Base-by-base conservation (phyloP, 768 basidiomycete genomes). In the Tylopilus cervinicoccineus region DNA sequence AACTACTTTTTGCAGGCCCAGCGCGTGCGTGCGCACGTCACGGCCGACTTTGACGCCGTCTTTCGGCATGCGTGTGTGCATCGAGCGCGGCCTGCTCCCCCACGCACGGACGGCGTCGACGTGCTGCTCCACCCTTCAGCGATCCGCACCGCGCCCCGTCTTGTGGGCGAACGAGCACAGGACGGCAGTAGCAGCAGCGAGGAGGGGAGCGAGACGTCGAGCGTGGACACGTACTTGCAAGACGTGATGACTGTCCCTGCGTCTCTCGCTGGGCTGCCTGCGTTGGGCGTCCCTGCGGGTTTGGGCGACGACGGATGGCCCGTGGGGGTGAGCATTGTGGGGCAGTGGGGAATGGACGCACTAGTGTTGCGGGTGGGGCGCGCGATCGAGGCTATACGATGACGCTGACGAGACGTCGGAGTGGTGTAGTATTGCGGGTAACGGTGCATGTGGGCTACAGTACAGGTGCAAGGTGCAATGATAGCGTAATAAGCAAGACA, bases 1-100 rank as follows among this genome's bases (percentile, higher is more conserved):
- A 97, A 95, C 61, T 97, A 95, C 66, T 99, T 93, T 64, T 75
- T 98, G 6, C 92, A 95, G 71, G 94, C 95, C 0, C 86, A 92
- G 53, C 77, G 82, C 27, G 79, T 97, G 10, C 83, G 95, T 1
- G 75, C 77, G 42, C 69, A 78, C 8, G 72, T 99, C 43, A 78
- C 80, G 49, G 59, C 74, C 5, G 94, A 97, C 59, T 93, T 94
- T 57, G 71, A 84, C 59, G 58, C 62, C 1, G 77, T 85, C 29
- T 93, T 97, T 68, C 69, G 72, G 1, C 64, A 78, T 2, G 72
- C 78, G 3, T 80, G 86, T 59, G 71, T 72, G 28, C 70, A 77
- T 38, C 20, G 71, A 27, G 68, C 77, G 36, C 14, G 8, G 22
- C 29, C 34, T 31, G 23, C 26, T 14, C 17, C 19, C 7, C 9